Evolutionary conservation across 495 filamentous ascomycete genomes (phyloP), one percentile per base, ranked within the genome.

Genomic region (Zalerion maritima): DNA sequence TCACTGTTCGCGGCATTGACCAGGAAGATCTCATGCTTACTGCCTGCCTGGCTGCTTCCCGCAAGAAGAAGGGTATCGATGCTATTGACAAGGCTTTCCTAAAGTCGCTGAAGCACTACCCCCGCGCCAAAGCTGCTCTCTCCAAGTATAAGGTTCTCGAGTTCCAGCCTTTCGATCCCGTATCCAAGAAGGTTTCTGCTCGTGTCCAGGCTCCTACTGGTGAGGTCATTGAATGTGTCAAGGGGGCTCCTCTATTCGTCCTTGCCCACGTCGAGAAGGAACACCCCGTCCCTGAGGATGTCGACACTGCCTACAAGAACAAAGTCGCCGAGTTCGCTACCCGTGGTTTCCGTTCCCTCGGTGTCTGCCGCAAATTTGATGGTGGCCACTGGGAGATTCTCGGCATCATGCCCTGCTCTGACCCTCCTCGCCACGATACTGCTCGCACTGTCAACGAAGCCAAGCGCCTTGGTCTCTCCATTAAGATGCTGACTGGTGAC

Each of bases 401-500:
- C 38, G 85, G 85, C 45, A 89, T 92, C 46, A 81, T 92, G 75
- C 85, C 85, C 43, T 89, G 82, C 67, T 78, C 69, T 42, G 85
- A 94, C 47, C 85, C 85, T 32, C 85, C 85, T 36, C 80, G 85
- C 45, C 72, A 89, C 59, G 84, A 92, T 52, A 91, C 83, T 43
- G 81, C 79, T 38, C 77, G 80, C 50, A 91, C 84, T 35, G 79
- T 94, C 58, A 71, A 75, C 47, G 84, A 94, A 60, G 85, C 85
- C 43, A 79, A 86, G 63, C 64, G 63, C 33, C 72, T 94, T 29
- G 85, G 85, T 58, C 63, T 94, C 24, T 78, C 74, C 34, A 82
- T 94, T 56, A 94, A 92, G 64, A 94, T 94, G 81, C 74, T 94
- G 60, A 94, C 85, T 52, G 85, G 85, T 64, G 85, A 94, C 58